A percentile compares a stretch with the other conserved stretches of the same genome.
Evolutionary conservation across 2,329 filamentous ascomycete genomes (phyloP).

Genomic region (Davidsoniella eucalypti): DNA sequence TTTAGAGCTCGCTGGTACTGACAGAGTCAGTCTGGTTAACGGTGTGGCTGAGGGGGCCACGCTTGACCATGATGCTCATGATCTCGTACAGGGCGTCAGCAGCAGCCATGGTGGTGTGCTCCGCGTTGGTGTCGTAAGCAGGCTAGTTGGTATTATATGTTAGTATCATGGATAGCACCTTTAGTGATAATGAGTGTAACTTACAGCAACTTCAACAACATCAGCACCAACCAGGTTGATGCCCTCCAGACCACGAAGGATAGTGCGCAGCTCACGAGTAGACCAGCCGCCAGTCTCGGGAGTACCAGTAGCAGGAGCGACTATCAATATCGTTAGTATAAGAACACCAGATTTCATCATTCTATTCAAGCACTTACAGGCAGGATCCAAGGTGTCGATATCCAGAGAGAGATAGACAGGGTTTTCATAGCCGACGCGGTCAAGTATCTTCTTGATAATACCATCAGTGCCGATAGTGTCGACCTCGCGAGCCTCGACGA

Average conservation of each 20-base stretch:
- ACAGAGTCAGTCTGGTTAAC: conserved; percentile 14
- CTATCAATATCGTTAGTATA: conserved; percentile 17
- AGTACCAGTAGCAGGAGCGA: conserved; percentile 58
- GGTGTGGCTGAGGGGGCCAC: conserved; percentile 46
- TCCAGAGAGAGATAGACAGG: conserved; percentile 73
- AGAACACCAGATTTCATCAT: conserved; percentile 9
- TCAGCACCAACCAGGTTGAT: conserved; percentile 55
- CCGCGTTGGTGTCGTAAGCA: conserved; percentile 56
- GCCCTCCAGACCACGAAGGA: conserved; percentile 50
- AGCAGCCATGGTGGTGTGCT: conserved; percentile 58
- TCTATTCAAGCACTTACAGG: conserved; percentile 33
- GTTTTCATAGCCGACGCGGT: conserved; percentile 55
- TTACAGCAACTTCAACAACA: conserved; percentile 46
- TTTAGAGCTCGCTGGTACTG: conserved; percentile 3
- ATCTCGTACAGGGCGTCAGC: conserved; percentile 59
- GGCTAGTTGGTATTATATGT: conserved; percentile 23
- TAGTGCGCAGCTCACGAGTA: conserved; percentile 55
- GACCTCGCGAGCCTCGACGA: conserved; percentile 52
- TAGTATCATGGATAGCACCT: not conserved
- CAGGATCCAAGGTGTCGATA: conserved; percentile 71
- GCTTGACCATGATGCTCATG: conserved; percentile 70
- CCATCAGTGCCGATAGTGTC: conserved; percentile 41
- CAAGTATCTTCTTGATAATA: conserved; percentile 62
- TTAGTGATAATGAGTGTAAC: not conserved
- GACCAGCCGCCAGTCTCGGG: conserved; percentile 65